Evolutionary conservation across 139 green algal species (phyloP).

Genomic region (Limnomonas spitsbergensis): DNA sequence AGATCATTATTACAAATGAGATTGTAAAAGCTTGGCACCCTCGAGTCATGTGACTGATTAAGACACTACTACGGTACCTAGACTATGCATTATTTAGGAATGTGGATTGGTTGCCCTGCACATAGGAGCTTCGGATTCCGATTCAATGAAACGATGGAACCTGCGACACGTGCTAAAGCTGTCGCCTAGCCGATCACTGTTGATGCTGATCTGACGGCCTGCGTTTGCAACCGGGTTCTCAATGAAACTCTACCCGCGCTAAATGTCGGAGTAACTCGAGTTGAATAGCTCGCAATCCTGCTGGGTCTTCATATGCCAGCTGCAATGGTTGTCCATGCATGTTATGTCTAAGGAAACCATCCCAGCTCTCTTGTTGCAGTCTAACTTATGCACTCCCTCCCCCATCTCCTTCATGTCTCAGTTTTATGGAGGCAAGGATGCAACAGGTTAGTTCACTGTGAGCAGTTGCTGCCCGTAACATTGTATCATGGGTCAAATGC

Average conservation of each 20-base stretch:
- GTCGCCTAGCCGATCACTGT: no score
- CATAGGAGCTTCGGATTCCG: neutral
- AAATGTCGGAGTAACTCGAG: neutral
- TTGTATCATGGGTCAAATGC: neutral
- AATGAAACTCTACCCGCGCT: neutral
- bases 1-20: neutral
- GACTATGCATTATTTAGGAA: neutral
- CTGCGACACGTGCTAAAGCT: no score
- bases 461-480: no score
- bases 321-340: neutral
- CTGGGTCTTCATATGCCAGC: neutral
- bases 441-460: neutral
- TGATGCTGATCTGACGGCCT: no score
- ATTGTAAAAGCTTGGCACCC: no score
- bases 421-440: constrained; percentile 14
- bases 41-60: no score
- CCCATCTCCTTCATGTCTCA: neutral
- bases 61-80: neutral
- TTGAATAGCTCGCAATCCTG: neutral
- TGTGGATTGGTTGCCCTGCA: neutral
- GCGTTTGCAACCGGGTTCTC: no score
- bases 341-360: no score
- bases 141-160: no score
- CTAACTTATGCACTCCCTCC: neutral
- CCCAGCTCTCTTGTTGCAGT: no score